Base-by-base conservation (phyloP, 2,329 filamentous ascomycete species). In the Pseudohalonectria lignicola region DNA sequence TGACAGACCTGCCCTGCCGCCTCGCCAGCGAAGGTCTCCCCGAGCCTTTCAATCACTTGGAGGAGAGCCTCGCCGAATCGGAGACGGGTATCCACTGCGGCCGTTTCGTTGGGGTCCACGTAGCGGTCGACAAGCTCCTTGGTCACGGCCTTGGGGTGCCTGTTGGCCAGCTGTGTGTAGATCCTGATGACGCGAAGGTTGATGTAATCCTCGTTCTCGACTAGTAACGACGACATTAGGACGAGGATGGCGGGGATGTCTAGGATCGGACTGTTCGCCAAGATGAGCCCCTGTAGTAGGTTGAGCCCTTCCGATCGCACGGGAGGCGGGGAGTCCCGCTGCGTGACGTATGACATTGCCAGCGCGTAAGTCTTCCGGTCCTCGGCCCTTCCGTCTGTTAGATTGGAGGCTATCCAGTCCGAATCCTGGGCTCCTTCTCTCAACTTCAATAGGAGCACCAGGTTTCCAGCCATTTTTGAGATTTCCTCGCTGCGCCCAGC, bases 181-280 rank as follows among this genome's bases (percentile, higher is more conserved):
- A 79, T 66, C 43, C 75, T 76, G 43, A 86, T 74, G 13, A 76
- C 72, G n/a, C 75, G 69, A 3, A 81, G 62, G 48, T 82, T 81
- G 43, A 86, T 77, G 50, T 80, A 87, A 40, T 83, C 79, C 40
- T 86, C 82, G 5, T 68, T 62, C 35, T 83, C 79, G 42, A 71
- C 67, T 2, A 86, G 61, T 1, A 85, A 63, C 9, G 71, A 74
- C 1, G 76, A 75, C 38, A 86, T 62, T 2, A 84, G 63, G 5
- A 80, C 71, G 1, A 81, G 62, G 3, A 76, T 64, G 1, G 76
- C 70, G 1, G 75, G 74, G n/a, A 86, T 68, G 49, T 86, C 80
- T 13, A 86, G 53, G 9, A 79, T 62, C 0, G 76, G 56, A 31
- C 75, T 75, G 29, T 64, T 60, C 0, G 67, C 55, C 18, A 63